These are phyloP conservation scores for Isochrysis galbana DNA, from an alignment of 78 protist species.

Conservation along the genomic window DNA sequence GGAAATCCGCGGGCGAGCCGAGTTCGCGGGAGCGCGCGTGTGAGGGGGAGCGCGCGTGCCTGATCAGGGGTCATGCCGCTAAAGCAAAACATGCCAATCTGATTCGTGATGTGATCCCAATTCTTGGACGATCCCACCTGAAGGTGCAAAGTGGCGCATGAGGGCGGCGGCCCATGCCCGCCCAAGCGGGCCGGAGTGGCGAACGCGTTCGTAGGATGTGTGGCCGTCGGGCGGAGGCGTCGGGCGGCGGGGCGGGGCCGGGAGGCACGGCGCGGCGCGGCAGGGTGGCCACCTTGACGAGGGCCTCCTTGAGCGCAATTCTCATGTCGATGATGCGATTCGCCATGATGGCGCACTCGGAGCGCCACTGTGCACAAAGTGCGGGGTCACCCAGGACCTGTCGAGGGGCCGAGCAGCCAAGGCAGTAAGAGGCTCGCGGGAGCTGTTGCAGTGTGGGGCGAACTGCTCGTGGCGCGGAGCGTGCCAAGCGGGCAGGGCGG, in stretches of 20 bases:
- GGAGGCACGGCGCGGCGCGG: too few relatives aligned
- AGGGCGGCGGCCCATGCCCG: too few relatives aligned
- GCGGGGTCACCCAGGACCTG: neutral
- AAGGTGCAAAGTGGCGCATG: too few relatives aligned
- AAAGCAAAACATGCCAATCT: slow-evolving; percentile 98
- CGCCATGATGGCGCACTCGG: slow-evolving; percentile 65
- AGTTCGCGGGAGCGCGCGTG: too few relatives aligned
- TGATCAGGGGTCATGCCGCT: slow-evolving; percentile 74
- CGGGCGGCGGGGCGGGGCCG: too few relatives aligned
- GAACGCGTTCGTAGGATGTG: too few relatives aligned
- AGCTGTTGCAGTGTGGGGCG: neutral
- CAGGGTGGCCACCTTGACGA: too few relatives aligned
- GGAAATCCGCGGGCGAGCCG: too few relatives aligned
- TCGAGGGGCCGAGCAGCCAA: neutral
- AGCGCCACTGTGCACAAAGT: neutral
- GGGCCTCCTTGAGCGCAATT: slow-evolving; percentile 26
- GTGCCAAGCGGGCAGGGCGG: slow-evolving; percentile 27
- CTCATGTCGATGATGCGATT: slow-evolving; percentile 84
- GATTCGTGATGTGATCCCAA: slow-evolving; percentile 95
- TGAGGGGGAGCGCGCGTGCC: too few relatives aligned
- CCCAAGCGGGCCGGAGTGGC: too few relatives aligned
- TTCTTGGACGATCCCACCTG: neutral
- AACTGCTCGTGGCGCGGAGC: slow-evolving; percentile 43
- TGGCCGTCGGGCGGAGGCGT: too few relatives aligned
- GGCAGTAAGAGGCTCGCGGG: neutral